Evolutionary conservation across 2,329 filamentous ascomycete species (phyloP).

Genomic region (Sarocladium brachiariae): DNA sequence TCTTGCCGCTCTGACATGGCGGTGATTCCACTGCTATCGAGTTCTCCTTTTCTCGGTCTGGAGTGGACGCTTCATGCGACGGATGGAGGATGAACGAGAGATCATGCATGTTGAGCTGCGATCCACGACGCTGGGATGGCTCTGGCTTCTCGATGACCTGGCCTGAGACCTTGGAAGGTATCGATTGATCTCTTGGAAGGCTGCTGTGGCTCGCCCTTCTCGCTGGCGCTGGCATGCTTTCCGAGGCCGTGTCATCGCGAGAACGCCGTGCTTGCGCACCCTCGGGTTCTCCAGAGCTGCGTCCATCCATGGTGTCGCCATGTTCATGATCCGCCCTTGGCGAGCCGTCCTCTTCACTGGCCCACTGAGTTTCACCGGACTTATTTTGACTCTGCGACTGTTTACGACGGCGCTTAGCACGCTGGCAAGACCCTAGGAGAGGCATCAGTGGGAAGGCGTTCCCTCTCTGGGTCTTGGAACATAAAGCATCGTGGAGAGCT

Average conservation of each 20-base stretch:
- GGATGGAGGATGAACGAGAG: neutral
- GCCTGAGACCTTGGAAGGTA: neutral
- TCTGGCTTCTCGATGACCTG: neutral
- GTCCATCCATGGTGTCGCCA: neutral
- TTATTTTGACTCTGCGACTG: neutral
- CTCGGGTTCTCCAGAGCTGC: neutral
- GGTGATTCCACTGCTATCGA: neutral
- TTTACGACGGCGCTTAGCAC: neutral
- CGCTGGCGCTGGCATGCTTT: neutral
- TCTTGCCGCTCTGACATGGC: neutral
- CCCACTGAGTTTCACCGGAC: neutral
- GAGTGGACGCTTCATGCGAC: neutral
- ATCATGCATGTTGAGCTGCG: neutral
- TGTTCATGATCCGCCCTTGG: neutral
- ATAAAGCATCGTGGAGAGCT: too few relatives aligned
- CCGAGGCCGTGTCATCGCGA: neutral
- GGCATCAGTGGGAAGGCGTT: too few relatives aligned
- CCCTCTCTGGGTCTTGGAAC: too few relatives aligned
- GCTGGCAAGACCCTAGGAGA: neutral
- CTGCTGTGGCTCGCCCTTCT: neutral
- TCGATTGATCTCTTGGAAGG: neutral
- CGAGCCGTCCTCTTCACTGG: neutral
- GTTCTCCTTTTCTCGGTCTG: neutral
- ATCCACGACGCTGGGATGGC: neutral
- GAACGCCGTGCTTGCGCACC: neutral